Conservation (phyloP, 305 asterid genomes). For the Ajuga reptans region DNA sequence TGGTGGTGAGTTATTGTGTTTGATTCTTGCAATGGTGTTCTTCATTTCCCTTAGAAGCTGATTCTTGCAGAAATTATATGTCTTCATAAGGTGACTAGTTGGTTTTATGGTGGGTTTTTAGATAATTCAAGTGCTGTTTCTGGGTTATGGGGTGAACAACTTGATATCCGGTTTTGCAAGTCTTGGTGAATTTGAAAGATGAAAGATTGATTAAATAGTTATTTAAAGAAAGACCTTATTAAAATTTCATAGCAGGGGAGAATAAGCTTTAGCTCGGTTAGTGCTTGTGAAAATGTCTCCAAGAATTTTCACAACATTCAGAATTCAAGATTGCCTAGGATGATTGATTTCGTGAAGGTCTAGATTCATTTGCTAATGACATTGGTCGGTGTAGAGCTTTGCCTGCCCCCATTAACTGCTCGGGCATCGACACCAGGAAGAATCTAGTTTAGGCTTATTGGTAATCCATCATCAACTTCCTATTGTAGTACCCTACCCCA, state of each 20-base stretch:
- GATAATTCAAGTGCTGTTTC: not conserved
- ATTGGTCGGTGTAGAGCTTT: not conserved
- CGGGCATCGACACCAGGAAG: too few species aligned
- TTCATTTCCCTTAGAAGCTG: not conserved
- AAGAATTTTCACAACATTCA: too few species aligned
- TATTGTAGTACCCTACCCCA: too few species aligned
- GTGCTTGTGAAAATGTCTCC: not conserved
- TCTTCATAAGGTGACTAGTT: too few species aligned
- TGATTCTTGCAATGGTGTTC: not conserved
- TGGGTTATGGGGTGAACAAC: not conserved
- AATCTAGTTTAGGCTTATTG: too few species aligned
- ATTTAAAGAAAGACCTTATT: too few species aligned
- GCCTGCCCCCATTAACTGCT: too few species aligned
- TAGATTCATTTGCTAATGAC: not conserved
- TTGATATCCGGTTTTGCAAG: not conserved
- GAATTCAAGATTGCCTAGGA: not conserved
- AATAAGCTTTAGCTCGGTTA: not conserved
- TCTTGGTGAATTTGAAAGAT: not conserved
- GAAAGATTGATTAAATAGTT: too few species aligned
- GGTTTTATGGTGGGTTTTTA: not conserved
- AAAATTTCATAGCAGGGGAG: too few species aligned
- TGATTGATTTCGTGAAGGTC: not conserved
- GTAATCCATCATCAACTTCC: too few species aligned
- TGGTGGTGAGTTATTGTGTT: not conserved
- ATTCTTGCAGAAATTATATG: slow-evolving; percentile 7